phyloP scores from a whole-genome alignment of 345 rosid species.

The Gossypium rotundifolium region DNA sequence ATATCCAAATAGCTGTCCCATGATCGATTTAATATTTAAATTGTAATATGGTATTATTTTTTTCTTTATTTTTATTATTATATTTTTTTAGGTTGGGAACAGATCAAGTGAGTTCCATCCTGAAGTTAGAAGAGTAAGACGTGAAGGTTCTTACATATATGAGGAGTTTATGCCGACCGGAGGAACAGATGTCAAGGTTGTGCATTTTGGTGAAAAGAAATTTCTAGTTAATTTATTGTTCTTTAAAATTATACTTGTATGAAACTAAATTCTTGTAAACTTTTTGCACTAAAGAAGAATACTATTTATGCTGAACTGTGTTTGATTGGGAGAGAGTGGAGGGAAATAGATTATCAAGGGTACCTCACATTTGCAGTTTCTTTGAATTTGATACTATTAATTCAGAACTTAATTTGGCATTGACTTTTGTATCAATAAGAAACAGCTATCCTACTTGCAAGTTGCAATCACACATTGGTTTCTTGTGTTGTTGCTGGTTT shows the following conservation, averaged over 20 bases:
- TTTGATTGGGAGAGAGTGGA: not conserved
- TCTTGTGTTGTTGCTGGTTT: constrained; percentile 2
- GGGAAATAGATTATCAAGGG: not conserved
- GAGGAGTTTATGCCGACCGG: constrained; percentile 99
- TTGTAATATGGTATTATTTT: not conserved
- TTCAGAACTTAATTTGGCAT: not conserved
- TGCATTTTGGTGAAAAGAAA: not conserved
- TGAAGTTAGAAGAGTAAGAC: constrained; percentile 96
- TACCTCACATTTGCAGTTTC: not conserved
- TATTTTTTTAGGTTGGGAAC: constrained; percentile 64
- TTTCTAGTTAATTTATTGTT: not conserved
- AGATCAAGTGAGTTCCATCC: constrained; percentile 98
- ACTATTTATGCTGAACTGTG: not conserved
- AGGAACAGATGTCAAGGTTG: constrained; percentile 99
- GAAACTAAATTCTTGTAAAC: not conserved
- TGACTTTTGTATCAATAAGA: not conserved
- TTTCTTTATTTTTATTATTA: not conserved
- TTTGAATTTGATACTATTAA: not conserved
- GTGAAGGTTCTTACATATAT: constrained; percentile 95
- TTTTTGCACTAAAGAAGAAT: not conserved
- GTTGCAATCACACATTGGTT: not conserved
- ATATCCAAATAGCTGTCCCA: not conserved
- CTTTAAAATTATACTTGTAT: not conserved
- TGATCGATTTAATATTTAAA: not conserved
- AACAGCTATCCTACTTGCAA: not conserved